These are phyloP conservation scores for Lithospermum erythrorhizon DNA, from an alignment of 257 asterid genomes.

Conservation along the genomic window DNA sequence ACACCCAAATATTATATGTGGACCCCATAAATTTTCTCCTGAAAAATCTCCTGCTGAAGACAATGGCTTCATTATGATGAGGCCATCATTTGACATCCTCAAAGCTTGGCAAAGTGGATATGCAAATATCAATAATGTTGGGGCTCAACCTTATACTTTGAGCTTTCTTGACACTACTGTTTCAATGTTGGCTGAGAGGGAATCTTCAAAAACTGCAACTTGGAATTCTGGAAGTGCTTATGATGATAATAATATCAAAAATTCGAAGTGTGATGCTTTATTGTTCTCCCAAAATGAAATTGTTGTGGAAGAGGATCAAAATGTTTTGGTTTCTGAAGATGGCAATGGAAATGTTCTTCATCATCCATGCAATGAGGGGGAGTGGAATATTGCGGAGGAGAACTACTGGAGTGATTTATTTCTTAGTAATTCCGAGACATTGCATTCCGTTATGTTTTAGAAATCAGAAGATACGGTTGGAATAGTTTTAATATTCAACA, in stretches of 20 bases:
- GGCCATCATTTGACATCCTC: background rate
- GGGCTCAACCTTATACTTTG: background rate
- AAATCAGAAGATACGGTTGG: background rate
- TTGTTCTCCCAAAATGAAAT: background rate
- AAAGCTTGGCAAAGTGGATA: constrained; percentile 7
- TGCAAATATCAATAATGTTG: background rate
- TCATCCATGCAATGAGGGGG: background rate
- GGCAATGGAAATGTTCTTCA: background rate
- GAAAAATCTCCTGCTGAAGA: background rate
- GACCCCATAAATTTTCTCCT: background rate
- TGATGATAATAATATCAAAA: background rate
- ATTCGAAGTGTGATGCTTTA: background rate
- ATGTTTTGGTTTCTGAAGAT: background rate
- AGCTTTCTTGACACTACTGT: constrained; percentile 1
- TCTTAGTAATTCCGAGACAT: background rate
- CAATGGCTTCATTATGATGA: background rate
- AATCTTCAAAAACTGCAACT: background rate
- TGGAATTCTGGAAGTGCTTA: background rate
- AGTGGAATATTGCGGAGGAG: background rate
- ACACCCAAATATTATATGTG: background rate
- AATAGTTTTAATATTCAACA: background rate
- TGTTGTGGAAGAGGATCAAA: background rate
- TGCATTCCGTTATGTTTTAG: background rate
- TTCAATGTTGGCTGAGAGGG: background rate
- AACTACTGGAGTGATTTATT: constrained; percentile 2